Conservation (phyloP, 1,284 basidiomycete genomes). For the Tilletia horrida region DNA sequence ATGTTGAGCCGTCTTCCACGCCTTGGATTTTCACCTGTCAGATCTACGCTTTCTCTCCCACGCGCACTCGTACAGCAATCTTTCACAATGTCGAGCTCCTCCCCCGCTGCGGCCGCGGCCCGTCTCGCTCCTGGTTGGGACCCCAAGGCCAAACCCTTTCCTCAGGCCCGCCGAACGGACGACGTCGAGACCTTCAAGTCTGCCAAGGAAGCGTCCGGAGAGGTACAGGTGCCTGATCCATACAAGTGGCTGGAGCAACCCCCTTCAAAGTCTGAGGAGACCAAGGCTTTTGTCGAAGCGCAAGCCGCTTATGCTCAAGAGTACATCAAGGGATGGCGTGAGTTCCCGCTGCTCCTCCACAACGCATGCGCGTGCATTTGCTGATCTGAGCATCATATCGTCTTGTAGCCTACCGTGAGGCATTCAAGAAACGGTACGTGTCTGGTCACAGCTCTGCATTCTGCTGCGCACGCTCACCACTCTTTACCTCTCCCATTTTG, state of each 20-base stretch:
- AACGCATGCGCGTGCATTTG: not conserved
- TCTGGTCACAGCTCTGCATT: no score
- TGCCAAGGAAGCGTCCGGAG: conserved; percentile 26
- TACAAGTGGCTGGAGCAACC: conserved; percentile 53
- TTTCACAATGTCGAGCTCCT: not conserved
- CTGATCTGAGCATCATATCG: not conserved
- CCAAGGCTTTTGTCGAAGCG: conserved; percentile 44
- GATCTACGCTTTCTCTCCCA: no score
- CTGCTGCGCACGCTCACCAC: no score
- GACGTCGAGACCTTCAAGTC: conserved; percentile 44
- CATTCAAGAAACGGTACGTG: conserved; percentile 36
- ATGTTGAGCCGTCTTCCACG: no score
- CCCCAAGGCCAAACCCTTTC: conserved; percentile 40
- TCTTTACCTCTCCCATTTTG: not conserved
- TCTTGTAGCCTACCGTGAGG: conserved; percentile 31
- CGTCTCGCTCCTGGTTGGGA: conserved; percentile 41
- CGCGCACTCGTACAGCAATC: no score
- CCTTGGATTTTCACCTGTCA: no score
- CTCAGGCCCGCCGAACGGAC: conserved; percentile 45
- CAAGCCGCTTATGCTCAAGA: conserved; percentile 43
- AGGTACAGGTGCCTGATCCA: conserved; percentile 48
- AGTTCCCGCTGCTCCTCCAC: not conserved
- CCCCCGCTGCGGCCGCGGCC: not conserved
- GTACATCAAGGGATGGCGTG: conserved; percentile 39
- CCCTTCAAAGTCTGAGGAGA: conserved; percentile 46